Percentiles rank a stretch among this genome's conserved stretches.
These are phyloP conservation scores for Vanderwaltozyma tropicalis DNA, from an alignment of 805 yeast species.

Conservation along the genomic window DNA sequence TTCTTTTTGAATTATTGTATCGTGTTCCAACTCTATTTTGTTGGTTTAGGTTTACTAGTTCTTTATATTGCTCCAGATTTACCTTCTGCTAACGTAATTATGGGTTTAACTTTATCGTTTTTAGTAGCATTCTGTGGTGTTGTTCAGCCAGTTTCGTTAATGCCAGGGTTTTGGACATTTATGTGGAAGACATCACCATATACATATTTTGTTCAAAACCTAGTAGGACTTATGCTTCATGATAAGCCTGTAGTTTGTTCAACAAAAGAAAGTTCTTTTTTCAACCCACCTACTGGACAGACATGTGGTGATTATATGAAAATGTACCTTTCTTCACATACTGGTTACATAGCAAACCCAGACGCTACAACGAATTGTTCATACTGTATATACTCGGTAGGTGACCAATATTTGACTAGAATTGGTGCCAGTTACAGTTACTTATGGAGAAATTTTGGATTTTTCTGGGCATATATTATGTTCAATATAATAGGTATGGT, in stretches of 20 bases:
- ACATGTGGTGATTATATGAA: conserved; percentile 20
- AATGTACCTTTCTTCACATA: conserved; percentile 8
- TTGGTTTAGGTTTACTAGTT: conserved; percentile 31
- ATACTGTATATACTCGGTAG: conserved; percentile 43
- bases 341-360: conserved; percentile 19
- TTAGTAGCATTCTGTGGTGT: conserved; percentile 32
- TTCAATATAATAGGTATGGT: conserved; percentile 35
- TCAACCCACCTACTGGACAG: conserved; percentile 15
- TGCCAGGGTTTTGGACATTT: conserved; percentile 36
- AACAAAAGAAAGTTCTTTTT: conserved; percentile 11
- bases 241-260: conserved; percentile 36
- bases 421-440: conserved; percentile 25
- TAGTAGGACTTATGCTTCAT: conserved; percentile 42
- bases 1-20: conserved; percentile 33
- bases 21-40: conserved; percentile 39
- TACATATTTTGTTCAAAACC: conserved; percentile 35
- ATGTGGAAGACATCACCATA: conserved; percentile 34
- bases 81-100: conserved; percentile 23
- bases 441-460: conserved; percentile 52
- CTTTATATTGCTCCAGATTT: conserved; percentile 15
- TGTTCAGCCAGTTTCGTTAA: conserved; percentile 28
- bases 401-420: conserved; percentile 42
- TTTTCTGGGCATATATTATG: conserved; percentile 39
- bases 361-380: conserved; percentile 40
- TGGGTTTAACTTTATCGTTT: conserved; percentile 20